These are phyloP conservation scores for Lentinula aciculospora DNA, from an alignment of 768 basidiomycete species.

Conservation along the genomic window DNA sequence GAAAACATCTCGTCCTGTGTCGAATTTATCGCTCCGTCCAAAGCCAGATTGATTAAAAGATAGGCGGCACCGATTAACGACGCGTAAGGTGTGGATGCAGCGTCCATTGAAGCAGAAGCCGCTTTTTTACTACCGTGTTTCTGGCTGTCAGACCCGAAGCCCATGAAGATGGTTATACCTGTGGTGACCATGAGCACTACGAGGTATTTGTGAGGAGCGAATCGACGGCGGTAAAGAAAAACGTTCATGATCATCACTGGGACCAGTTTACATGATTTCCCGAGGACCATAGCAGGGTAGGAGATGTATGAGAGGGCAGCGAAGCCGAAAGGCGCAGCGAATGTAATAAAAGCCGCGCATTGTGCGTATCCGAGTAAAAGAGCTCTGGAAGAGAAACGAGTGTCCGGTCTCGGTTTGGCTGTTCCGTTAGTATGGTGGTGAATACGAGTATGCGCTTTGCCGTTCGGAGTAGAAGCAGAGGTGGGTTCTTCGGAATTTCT, in stretches of 20 bases:
- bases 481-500: conserved; percentile 22
- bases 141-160: conserved; percentile 59
- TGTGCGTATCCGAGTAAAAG: conserved; percentile 77
- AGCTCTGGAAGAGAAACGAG: conserved; percentile 32
- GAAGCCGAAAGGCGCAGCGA: conserved; percentile 94
- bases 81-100: conserved; percentile 37
- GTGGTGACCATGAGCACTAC: conserved; percentile 90
- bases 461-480: conserved; percentile 10
- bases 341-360: conserved; percentile 82
- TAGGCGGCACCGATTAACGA: conserved; percentile 70
- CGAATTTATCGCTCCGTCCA: conserved; percentile 93
- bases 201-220: conserved; percentile 91
- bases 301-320: conserved; percentile 92
- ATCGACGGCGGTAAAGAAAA: conserved; percentile 86
- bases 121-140: conserved; percentile 32
- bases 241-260: conserved; percentile 99
- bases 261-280: conserved; percentile 98
- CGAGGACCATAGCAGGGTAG: conserved; percentile 98
- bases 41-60: conserved; percentile 77
- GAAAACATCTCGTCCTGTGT: conserved; percentile 97
- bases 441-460: conserved; percentile 15
- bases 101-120: conserved; percentile 20
- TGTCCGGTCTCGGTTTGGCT: conserved; percentile 23
- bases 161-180: conserved; percentile 94
- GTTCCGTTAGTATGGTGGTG: conserved; percentile 27